A percentile compares a stretch with the other conserved stretches of the same genome.
Conservation (phyloP, 805 yeast genomes). For the Deakozyma indianensis region DNA sequence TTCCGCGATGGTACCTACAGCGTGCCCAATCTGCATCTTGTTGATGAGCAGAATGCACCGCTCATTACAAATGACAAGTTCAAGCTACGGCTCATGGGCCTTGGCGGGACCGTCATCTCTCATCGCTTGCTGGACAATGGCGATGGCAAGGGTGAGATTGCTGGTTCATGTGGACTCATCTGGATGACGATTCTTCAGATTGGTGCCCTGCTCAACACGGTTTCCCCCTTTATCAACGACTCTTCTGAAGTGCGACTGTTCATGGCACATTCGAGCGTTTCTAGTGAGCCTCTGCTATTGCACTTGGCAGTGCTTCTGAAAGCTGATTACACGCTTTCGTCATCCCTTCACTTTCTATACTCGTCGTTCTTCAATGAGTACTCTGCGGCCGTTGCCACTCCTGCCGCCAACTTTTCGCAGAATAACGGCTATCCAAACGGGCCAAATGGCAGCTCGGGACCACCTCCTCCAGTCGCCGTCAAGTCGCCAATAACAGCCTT, state of each 20-base stretch:
- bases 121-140: conserved; percentile 59
- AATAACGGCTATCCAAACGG: conserved; percentile 2
- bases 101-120: conserved; percentile 58
- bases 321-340: conserved; percentile 61
- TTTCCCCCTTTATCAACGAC: conserved; percentile 24
- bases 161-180: conserved; percentile 52
- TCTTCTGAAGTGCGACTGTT: conserved; percentile 41
- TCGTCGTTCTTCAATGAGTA: conserved; percentile 57
- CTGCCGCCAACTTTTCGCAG: conserved; percentile 14
- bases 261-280: conserved; percentile 55
- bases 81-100: conserved; percentile 44
- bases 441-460: neutral
- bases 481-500: conserved; percentile 2
- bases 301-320: conserved; percentile 52
- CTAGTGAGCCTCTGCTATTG: conserved; percentile 53
- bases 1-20: conserved; percentile 38
- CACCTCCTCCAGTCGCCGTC: neutral
- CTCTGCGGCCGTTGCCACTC: conserved; percentile 38
- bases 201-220: conserved; percentile 46
- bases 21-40: conserved; percentile 42
- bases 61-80: conserved; percentile 29
- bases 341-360: conserved; percentile 57
- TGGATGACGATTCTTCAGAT: conserved; percentile 64
- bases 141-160: conserved; percentile 29
- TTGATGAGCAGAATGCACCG: conserved; percentile 43